Evolutionary conservation across 768 basidiomycete species (phyloP).

Genomic region (Serpula lacrymans): DNA sequence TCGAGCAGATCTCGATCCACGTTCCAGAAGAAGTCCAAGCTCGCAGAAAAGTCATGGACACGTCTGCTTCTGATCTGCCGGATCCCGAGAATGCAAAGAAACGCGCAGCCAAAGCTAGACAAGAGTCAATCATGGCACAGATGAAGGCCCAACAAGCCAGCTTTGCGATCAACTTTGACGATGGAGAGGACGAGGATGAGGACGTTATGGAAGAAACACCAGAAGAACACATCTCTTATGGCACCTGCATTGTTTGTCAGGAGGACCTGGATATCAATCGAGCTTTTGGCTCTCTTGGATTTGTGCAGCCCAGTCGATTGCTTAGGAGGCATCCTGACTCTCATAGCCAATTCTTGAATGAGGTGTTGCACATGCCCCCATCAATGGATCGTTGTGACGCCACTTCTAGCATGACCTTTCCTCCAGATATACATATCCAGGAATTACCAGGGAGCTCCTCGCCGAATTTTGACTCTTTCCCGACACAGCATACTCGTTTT

Average conservation of each 20-base stretch:
- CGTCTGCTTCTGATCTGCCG: slow-evolving; percentile 28
- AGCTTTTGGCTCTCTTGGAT: slow-evolving; percentile 82
- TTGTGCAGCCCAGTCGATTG: slow-evolving; percentile 85
- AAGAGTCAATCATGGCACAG: slow-evolving; percentile 91
- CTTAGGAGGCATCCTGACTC: slow-evolving; percentile 76
- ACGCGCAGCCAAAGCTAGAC: slow-evolving; percentile 82
- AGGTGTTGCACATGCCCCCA: slow-evolving; percentile 57
- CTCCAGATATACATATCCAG: slow-evolving; percentile 17
- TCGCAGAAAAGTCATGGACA: slow-evolving; percentile 43
- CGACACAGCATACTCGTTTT: slow-evolving; percentile 69
- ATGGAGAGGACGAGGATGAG: slow-evolving; percentile 68
- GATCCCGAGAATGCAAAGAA: slow-evolving; percentile 74
- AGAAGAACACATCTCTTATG: slow-evolving; percentile 57
- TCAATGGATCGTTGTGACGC: slow-evolving; percentile 59
- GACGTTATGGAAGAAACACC: slow-evolving; percentile 43
- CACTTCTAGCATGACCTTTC: slow-evolving; percentile 33
- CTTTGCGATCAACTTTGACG: slow-evolving; percentile 77
- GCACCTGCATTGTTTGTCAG: slow-evolving; percentile 98
- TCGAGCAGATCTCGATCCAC: slow-evolving; percentile 54
- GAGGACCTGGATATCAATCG: slow-evolving; percentile 76
- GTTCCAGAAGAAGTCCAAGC: slow-evolving; percentile 55
- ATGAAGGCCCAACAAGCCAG: slow-evolving; percentile 92
- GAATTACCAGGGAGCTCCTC: slow-evolving; percentile 38
- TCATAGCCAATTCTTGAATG: slow-evolving; percentile 59
- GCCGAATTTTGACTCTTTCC: slow-evolving; percentile 73